Percentiles rank a stretch among this genome's conserved stretches.
phyloP scores from a whole-genome alignment of 257 asterid genomes.

The Parsonsia alboflavescens region DNA sequence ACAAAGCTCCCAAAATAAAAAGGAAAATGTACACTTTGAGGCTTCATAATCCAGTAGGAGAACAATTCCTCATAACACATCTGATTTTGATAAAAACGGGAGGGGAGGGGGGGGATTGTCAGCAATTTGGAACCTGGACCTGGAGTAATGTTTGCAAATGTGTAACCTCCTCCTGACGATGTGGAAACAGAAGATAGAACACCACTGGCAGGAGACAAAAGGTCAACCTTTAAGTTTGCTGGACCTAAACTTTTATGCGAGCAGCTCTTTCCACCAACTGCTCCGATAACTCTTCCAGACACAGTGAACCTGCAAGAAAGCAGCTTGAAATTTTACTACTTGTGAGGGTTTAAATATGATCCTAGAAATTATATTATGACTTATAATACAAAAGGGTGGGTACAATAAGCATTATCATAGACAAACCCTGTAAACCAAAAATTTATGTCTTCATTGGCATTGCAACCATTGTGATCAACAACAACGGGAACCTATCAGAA shows the following conservation, averaged over 20 bases:
- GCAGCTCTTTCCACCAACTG: slow-evolving; percentile 80
- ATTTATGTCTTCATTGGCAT: slow-evolving; percentile 85
- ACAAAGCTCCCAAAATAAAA: not conserved
- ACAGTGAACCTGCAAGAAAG: slow-evolving; percentile 60
- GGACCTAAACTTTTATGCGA: slow-evolving; percentile 68
- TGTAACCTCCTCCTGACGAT: slow-evolving; percentile 67
- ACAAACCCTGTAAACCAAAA: slow-evolving; percentile 87
- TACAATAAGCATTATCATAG: not conserved
- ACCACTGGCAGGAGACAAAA: slow-evolving; percentile 61
- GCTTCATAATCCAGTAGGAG: not conserved
- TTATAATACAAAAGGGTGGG: slow-evolving; percentile 1
- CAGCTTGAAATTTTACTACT: slow-evolving; percentile 21
- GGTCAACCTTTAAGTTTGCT: slow-evolving; percentile 69
- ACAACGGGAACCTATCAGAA: slow-evolving; percentile 65
- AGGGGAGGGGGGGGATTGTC: not conserved
- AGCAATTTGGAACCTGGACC: slow-evolving; percentile 63
- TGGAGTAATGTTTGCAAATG: slow-evolving; percentile 66
- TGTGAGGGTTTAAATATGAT: not conserved
- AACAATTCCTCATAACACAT: not conserved
- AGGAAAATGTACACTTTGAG: not conserved
- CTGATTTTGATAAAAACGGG: not conserved
- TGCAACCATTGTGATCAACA: slow-evolving; percentile 85
- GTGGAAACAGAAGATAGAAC: slow-evolving; percentile 70
- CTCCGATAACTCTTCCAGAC: slow-evolving; percentile 77
- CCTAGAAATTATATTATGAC: slow-evolving; percentile 5